Evolutionary conservation across 805 yeast species (phyloP).

Genomic region (Candida vaughaniae): DNA sequence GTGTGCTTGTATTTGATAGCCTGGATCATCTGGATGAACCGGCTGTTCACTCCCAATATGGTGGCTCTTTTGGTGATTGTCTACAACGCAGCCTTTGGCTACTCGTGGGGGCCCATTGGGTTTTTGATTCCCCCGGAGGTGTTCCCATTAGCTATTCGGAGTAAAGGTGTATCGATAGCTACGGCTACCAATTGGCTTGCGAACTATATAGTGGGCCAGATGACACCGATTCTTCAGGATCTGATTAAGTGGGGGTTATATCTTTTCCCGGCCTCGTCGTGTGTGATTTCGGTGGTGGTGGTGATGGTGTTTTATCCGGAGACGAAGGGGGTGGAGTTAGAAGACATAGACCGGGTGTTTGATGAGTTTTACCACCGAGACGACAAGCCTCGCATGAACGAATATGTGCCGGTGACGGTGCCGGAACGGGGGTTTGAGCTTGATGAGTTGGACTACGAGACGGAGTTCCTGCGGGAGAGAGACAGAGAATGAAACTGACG

Average conservation of each 20-base stretch:
- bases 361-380: slow-evolving; percentile 27
- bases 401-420: slow-evolving; percentile 11
- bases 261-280: slow-evolving; percentile 38
- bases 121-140: slow-evolving; percentile 46
- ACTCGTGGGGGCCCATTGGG: slow-evolving; percentile 48
- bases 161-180: slow-evolving; percentile 45
- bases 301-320: slow-evolving; percentile 41
- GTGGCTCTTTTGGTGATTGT: slow-evolving; percentile 42
- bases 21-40: slow-evolving; percentile 31
- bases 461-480: slow-evolving; percentile 10
- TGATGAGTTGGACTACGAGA: slow-evolving; percentile 20
- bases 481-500: slow-evolving; percentile 1
- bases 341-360: slow-evolving; percentile 40
- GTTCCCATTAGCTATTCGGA: slow-evolving; percentile 40
- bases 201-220: slow-evolving; percentile 44
- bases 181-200: slow-evolving; percentile 48
- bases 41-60: slow-evolving; percentile 32
- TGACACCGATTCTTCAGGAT: slow-evolving; percentile 43
- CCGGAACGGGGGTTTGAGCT: slow-evolving; percentile 19
- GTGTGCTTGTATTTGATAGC: slow-evolving; percentile 33
- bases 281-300: slow-evolving; percentile 33
- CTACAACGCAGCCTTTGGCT: slow-evolving; percentile 45
- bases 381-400: slow-evolving; percentile 18
- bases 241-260: slow-evolving; percentile 42
- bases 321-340: slow-evolving; percentile 45